These are phyloP conservation scores for Backusella australiensis DNA, from an alignment of 192 early-diverging fungal genomes.

Conservation along the genomic window DNA sequence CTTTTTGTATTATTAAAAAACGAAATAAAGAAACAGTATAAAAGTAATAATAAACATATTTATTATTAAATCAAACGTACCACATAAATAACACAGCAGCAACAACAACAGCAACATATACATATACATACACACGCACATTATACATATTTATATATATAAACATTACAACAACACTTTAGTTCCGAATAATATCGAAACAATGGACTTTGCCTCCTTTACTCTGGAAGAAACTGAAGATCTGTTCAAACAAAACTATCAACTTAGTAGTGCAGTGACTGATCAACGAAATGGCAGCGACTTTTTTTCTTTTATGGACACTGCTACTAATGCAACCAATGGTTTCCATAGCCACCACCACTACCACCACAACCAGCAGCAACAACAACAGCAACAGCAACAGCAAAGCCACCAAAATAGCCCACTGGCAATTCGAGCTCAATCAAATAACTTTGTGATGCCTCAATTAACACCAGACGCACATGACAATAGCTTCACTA, in stretches of 20 bases:
- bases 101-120: too few species aligned
- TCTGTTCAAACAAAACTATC: not conserved
- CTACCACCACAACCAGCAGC: not conserved
- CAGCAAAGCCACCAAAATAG: not conserved
- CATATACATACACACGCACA: too few species aligned
- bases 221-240: conserved; percentile 16
- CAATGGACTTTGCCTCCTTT: conserved; percentile 26
- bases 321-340: not conserved
- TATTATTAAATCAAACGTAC: not conserved
- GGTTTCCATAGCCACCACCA: not conserved
- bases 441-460: conserved; percentile 13
- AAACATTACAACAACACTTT: not conserved
- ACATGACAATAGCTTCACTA: conserved; percentile 20
- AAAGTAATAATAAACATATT: not conserved
- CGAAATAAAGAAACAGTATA: not conserved
- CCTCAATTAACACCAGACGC: conserved; percentile 30
- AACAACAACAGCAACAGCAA: not conserved
- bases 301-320: conserved; percentile 29
- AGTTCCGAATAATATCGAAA: not conserved
- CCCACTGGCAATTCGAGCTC: not conserved
- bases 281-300: not conserved
- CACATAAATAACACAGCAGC: too few species aligned
- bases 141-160: not conserved
- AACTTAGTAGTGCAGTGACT: not conserved
- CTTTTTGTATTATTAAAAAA: not conserved